phyloP scores from a whole-genome alignment of 2,329 filamentous ascomycete genomes.

The Malbranchea zuffiana region DNA sequence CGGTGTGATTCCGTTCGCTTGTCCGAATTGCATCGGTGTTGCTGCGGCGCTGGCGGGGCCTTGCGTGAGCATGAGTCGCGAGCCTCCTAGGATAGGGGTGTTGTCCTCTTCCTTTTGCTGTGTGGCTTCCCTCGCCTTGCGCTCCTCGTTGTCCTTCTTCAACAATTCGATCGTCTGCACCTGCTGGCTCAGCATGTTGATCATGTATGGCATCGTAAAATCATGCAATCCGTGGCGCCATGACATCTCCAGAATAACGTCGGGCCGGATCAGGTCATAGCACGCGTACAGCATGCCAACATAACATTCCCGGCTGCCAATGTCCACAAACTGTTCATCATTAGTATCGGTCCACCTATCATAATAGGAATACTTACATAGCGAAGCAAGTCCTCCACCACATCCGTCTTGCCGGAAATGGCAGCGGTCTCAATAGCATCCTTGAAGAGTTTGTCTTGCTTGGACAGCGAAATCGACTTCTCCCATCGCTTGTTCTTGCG shows the following conservation, averaged over 20 bases:
- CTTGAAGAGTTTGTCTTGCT: constrained; percentile 99
- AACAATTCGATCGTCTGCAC: constrained; percentile 71
- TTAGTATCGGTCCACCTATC: background rate
- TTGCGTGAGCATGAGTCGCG: constrained; percentile 89
- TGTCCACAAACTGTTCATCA: constrained; percentile 75
- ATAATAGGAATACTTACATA: constrained; percentile 59
- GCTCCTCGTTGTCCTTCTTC: constrained; percentile 92
- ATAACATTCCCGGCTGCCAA: constrained; percentile 97
- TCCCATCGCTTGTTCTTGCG: constrained; percentile 99
- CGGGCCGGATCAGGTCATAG: constrained; percentile 90
- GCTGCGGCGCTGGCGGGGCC: constrained; percentile 52
- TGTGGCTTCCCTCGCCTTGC: constrained; percentile 59
- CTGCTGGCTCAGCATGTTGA: constrained; percentile 91
- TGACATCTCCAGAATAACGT: constrained; percentile 87
- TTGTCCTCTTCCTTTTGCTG: constrained; percentile 87
- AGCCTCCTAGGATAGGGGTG: constrained; percentile 81
- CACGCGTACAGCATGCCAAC: constrained; percentile 99
- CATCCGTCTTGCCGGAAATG: constrained; percentile 76
- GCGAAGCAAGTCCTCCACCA: constrained; percentile 89
- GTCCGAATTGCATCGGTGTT: constrained; percentile 57
- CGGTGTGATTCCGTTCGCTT: constrained; percentile 78
- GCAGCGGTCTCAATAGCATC: constrained; percentile 97
- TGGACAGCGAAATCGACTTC: constrained; percentile 93
- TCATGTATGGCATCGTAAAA: constrained; percentile 99
- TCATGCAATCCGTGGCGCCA: constrained; percentile 92